Base-by-base conservation (phyloP, 345 rosid genomes). In the Aquilaria sinensis region DNA sequence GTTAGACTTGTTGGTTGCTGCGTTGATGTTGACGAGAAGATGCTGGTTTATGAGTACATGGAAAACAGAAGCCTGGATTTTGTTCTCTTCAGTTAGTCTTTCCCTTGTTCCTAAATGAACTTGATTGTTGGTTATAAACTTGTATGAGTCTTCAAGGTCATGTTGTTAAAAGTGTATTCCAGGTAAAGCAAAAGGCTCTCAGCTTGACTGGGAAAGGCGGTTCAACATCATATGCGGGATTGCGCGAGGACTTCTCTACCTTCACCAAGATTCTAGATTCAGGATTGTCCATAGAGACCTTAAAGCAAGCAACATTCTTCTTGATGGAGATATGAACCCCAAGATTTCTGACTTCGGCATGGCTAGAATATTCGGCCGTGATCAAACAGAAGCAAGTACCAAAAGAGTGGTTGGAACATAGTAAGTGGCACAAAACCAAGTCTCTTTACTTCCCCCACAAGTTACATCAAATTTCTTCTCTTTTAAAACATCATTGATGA, bases 311-410 rank as follows among this genome's bases (percentile, higher is more conserved):
- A 92, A 92, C 45, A 47, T 92, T 33, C 73, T 89, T 45, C 84
- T 92, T 4, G 97, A 89, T 23, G 70, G 69, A 61, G 73, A 84
- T 4, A 69, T 92, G 91, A 76, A 61, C 45, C 96, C 92, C 0
- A 87, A 92, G 53, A 92, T 89, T 47, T 87, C 88, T 0, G 94
- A 92, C 58, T 92, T 92, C 6, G 98, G 97, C 32, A 85, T 89
- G 96, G 98, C 98, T 34, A 75, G 91, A 65, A 79, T 88, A 32
- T 88, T 88, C 49, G 89, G 90, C 12, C 62, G 85, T 41, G 96
- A 91, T 47, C 85, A 88, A 72, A 80, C 74, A 1, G 87, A 88
- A 53, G 87, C 79, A 37, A 81, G 52, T 9, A 91, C 92, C 0
- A 75, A 63, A 58, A 80, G 80, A 63, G 82, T 88, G 2, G 96